A percentile compares a stretch with the other conserved stretches of the same genome.
phyloP scores from a whole-genome alignment of 129 eudicot species.

The Scalesia atractyloides region DNA sequence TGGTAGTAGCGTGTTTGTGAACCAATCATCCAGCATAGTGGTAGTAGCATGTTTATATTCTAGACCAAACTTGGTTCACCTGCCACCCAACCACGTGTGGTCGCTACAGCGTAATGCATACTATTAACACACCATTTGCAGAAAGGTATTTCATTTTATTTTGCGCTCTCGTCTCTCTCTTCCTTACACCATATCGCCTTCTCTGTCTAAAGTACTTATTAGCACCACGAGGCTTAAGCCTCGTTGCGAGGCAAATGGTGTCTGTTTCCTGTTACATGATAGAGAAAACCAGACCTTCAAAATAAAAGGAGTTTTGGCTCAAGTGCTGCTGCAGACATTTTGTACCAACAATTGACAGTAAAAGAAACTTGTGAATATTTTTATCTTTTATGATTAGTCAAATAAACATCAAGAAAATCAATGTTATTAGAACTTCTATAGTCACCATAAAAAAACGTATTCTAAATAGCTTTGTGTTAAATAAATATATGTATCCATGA shows the following conservation, averaged over 20 bases:
- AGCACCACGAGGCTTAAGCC: not conserved
- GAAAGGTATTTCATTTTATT: not conserved
- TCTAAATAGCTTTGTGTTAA: not conserved
- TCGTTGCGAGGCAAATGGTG: not conserved
- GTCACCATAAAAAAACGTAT: not conserved
- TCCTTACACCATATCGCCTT: not conserved
- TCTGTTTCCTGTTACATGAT: not conserved
- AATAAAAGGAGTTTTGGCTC: not conserved
- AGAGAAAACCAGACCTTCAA: not conserved
- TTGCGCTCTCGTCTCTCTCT: not conserved
- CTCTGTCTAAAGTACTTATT: not conserved
- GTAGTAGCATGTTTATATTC: no score
- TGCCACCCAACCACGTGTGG: no score
- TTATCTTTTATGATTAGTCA: not conserved
- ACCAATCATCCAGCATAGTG: no score
- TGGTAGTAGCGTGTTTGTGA: no score
- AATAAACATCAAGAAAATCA: conserved; percentile 1
- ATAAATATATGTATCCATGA: no score
- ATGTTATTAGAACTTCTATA: not conserved
- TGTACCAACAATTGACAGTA: not conserved
- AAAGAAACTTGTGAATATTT: not conserved
- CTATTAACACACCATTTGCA: no score
- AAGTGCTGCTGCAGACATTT: not conserved
- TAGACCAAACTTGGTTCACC: no score
- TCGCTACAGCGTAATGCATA: no score